Base-by-base conservation (phyloP, 768 basidiomycete species). In the Serendipita sp. region DNA sequence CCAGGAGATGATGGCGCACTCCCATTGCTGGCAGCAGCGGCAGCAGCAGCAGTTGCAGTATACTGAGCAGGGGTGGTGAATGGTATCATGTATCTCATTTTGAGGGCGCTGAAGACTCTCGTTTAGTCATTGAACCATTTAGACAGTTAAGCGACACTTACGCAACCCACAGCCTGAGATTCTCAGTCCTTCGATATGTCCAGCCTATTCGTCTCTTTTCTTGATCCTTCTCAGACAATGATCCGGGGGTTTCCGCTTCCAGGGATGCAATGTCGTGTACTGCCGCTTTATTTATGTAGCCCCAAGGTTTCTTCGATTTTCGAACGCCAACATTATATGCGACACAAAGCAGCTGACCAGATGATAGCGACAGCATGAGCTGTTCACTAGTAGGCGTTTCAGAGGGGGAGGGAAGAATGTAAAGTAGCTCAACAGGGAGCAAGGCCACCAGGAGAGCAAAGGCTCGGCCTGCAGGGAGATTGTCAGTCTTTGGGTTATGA, bases 111-210 rank as follows among this genome's bases (percentile, higher is more conserved):
- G 63, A 9, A 17, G 1, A 11, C 3, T 24, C 86, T 38, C 14
- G 2, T 38, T 38, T 14, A 38, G 34, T 38, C 34, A 38, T 14
- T 38, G 34, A 5, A 64, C 33, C n/a, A 17, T 28, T 63, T 50
- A 64, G 28, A 31, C 3, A 16, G 42, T 45, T n/a, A n/a, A n/a
- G 22, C 7, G 58, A 34, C 24, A 80, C 86, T 61, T 69, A 91
- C 89, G 87, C 91, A 45, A 82, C 84, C 85, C 88, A 94, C 22
- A 91, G 71, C 26, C 88, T 77, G 30, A 95, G 73, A 70, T 94
- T 95, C 71, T 94, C 92, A 1, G 83, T 88, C 62, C 90, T 74
- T 64, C 92, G 75, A 70, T 91, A 94, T 20, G 90, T 90, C 86
- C 88, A 90, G 0, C 84, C 82, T 3, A 65, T 67, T 64, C 77